Evolutionary conservation across 768 basidiomycete genomes (phyloP).

Genomic region (Tricholoma flavovirens): DNA sequence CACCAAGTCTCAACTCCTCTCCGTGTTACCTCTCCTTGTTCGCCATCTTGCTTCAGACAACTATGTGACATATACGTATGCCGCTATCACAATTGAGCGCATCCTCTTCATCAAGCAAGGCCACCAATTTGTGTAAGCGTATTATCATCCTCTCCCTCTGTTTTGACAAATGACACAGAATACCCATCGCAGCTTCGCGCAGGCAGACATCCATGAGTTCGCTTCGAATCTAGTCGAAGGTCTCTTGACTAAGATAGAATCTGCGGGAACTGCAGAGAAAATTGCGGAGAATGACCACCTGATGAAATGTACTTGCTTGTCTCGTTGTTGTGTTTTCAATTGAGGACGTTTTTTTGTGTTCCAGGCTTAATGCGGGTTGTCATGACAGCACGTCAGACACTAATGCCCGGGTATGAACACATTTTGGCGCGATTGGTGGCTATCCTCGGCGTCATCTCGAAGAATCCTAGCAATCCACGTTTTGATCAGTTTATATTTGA

Average conservation of each 20-base stretch:
- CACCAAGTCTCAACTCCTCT: slow-evolving; percentile 88
- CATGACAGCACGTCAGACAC: slow-evolving; percentile 75
- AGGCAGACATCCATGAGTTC: slow-evolving; percentile 80
- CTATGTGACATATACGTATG: slow-evolving; percentile 93
- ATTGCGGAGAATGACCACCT: slow-evolving; percentile 96
- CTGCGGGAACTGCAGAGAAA: slow-evolving; percentile 78
- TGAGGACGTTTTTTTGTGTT: background rate
- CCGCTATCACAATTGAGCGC: slow-evolving; percentile 96
- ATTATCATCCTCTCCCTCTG: background rate
- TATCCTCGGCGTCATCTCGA: slow-evolving; percentile 84
- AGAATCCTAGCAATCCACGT: slow-evolving; percentile 95
- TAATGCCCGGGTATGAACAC: slow-evolving; percentile 62
- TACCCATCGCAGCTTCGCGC: slow-evolving; percentile 58
- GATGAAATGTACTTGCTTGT: slow-evolving; percentile 77
- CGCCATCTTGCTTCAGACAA: slow-evolving; percentile 77
- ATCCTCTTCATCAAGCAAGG: slow-evolving; percentile 87
- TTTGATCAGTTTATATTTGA: slow-evolving; percentile 99
- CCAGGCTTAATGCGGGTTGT: slow-evolving; percentile 91
- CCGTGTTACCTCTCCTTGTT: slow-evolving; percentile 82
- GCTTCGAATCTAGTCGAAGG: slow-evolving; percentile 69
- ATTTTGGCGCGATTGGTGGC: slow-evolving; percentile 69
- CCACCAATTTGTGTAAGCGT: slow-evolving; percentile 62
- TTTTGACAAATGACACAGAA: background rate
- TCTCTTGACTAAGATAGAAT: slow-evolving; percentile 75
- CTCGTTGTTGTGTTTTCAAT: background rate